These are phyloP conservation scores for Ceratobasidium sp. DNA, from an alignment of 1,284 basidiomycete species.

Conservation along the genomic window DNA sequence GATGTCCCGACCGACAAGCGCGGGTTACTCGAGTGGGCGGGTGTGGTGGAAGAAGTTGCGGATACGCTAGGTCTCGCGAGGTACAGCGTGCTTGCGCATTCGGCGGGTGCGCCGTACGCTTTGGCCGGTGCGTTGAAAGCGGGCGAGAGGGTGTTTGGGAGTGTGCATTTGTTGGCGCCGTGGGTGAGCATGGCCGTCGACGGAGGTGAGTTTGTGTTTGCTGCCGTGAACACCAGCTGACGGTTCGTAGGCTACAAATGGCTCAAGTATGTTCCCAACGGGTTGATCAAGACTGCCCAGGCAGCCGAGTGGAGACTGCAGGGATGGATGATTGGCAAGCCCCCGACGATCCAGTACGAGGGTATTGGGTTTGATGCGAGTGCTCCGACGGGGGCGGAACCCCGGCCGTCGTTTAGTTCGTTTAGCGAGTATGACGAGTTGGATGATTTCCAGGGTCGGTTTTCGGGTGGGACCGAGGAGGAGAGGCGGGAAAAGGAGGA, in stretches of 20 bases:
- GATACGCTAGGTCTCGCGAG: slow-evolving; percentile 78
- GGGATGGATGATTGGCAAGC: slow-evolving; percentile 95
- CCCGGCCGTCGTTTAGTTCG: slow-evolving; percentile 39
- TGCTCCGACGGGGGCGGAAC: slow-evolving; percentile 37
- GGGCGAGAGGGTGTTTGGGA: slow-evolving; percentile 78
- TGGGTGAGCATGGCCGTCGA: slow-evolving; percentile 90
- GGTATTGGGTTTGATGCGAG: slow-evolving; percentile 75
- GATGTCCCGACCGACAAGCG: slow-evolving; percentile 70
- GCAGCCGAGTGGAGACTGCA: slow-evolving; percentile 97
- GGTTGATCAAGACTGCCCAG: slow-evolving; percentile 91
- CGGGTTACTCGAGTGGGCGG: slow-evolving; percentile 90
- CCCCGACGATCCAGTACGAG: slow-evolving; percentile 78
- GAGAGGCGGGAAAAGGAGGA: slow-evolving; percentile 46
- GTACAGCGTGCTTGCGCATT: slow-evolving; percentile 93
- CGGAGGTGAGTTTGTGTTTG: slow-evolving; percentile 63
- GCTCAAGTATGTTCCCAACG: slow-evolving; percentile 95
- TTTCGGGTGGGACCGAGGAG: slow-evolving; percentile 77
- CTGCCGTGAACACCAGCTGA: slow-evolving; percentile 29
- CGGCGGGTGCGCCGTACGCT: slow-evolving; percentile 95
- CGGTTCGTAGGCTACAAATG: slow-evolving; percentile 82
- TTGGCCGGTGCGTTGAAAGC: slow-evolving; percentile 81
- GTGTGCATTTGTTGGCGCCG: slow-evolving; percentile 90
- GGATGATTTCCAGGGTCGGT: slow-evolving; percentile 79
- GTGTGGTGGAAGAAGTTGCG: slow-evolving; percentile 87
- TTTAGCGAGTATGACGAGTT: slow-evolving; percentile 87